Base-by-base conservation (phyloP, 345 rosid species). In the Hibiscus syriacus region DNA sequence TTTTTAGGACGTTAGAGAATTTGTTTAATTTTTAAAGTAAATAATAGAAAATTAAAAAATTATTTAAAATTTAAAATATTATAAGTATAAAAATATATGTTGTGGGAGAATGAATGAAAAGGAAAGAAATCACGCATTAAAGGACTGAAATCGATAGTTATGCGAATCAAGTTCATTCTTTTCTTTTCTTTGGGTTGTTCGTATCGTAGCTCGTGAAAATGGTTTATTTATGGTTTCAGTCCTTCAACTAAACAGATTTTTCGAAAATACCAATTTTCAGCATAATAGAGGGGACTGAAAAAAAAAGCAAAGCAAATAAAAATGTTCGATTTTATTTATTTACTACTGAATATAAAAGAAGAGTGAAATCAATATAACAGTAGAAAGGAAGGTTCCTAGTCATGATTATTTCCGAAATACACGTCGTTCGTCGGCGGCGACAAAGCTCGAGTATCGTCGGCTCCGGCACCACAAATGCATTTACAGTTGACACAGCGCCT, bases 401-500 rank as follows among this genome's bases (percentile, higher is more conserved):
- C 9, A 19, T 49, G 23, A 46, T 46, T 2, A 4, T 17, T 48
- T 17, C 54, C 25, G 11, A 49, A 1, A 19, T 7, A 50, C 8
- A 49, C 2, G 11, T 1, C 7, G 2, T 20, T 20, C 19, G 6
- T 20, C 32, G 29, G 32, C 19, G 22, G n/a, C 23, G 19, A 34
- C 8, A 39, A 10, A 1, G 14, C 6, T 11, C 14, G 32, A 48
- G 10, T 9, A 17, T 45, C 29, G 36, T 22, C 30, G 23, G 3
- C 11, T 26, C n/a, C 36, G 1, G 1, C 60, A 0, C 14, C 64
- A 25, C 72, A 68, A 10, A 68, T 27, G 38, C 65, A 69, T 13
- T 56, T 57, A 45, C 72, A 69, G 20, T 57, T 39, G 6, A 32
- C 55, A 14, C 69, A 72, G 45, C 62, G 60, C 17, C 12, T 36